Evolutionary conservation across 805 yeast species (phyloP), one percentile per base, ranked within the genome.

Genomic region (Candida germanica): DNA sequence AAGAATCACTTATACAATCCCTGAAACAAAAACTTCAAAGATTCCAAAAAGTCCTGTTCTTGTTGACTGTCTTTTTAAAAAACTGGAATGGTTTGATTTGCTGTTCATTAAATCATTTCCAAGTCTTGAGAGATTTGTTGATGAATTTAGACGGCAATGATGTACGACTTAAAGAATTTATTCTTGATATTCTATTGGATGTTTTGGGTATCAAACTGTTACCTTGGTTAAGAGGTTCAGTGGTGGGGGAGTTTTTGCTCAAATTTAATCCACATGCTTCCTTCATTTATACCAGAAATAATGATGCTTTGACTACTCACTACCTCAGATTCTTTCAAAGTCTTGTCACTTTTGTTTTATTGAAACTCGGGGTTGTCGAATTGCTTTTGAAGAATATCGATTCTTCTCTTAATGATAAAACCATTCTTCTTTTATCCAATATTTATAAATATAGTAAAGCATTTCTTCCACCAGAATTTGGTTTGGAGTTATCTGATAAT

Each of bases 61-160:
- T 87, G 6, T 55, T 91, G 2, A 61, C 83, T 0, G 54, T 73
- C 3, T 61, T 86, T 16, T 58, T 91, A 32, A 83, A 86, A 42
- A 71, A 79, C 22, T 82, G 91, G 78, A 69, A 83, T 9, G 99
- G 98, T 0, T 50, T 88, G 8, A 70, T 81, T 41, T 75, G 82
- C 11, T 75, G 81, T 47, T 71, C 83, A 1, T 67, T 73, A 38
- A 66, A 80, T 44, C 61, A 77, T 40, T 80, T 77, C 43, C 61
- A 64, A 37, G 71, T 81, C 7, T 52, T 89, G 15, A 64, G 61
- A 27, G 76, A 77, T 35, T 60, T 89, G 19, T 59, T 89, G 2
- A 58, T 69, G 28, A 81, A 88, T 53, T 62, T 93, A 28, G 58
- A 65, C n/a, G 69, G 73, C 35, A 79, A 78, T n/a, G 73, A 77